phyloP scores from a whole-genome alignment of 495 filamentous ascomycete genomes.

The Mytilinidion resinicola region DNA sequence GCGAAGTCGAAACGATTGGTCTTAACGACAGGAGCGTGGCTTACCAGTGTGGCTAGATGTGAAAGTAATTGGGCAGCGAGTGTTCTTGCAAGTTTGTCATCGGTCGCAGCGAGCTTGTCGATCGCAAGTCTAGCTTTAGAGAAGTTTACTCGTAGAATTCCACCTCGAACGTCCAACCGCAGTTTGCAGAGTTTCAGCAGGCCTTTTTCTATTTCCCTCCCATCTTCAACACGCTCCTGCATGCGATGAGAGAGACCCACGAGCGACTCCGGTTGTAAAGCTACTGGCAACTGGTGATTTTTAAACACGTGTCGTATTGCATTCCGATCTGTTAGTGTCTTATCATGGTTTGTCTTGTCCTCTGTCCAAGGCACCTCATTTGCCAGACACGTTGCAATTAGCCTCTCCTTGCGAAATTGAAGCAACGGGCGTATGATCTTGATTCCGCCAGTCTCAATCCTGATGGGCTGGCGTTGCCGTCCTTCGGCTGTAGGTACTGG shows the following conservation, averaged over 20 bases:
- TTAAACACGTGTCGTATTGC: conserved; percentile 60
- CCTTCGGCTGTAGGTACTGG: background rate
- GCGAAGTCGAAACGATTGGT: background rate
- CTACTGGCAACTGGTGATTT: conserved; percentile 56
- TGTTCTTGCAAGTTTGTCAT: background rate
- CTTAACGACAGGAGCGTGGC: background rate
- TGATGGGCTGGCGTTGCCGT: conserved; percentile 17
- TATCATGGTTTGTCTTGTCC: conserved; percentile 79
- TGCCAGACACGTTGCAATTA: conserved; percentile 66
- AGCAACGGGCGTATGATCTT: conserved; percentile 70
- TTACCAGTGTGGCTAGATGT: background rate
- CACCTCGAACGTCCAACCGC: conserved; percentile 14
- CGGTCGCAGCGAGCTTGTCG: background rate
- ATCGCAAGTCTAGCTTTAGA: conserved; percentile 1
- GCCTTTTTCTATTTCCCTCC: conserved; percentile 24
- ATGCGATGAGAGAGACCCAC: conserved; percentile 46
- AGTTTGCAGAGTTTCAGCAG: conserved; percentile 12
- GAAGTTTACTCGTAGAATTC: conserved; percentile 19
- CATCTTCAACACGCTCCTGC: conserved; percentile 29
- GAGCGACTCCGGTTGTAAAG: conserved; percentile 60
- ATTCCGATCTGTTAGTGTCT: conserved; percentile 71
- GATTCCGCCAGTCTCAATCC: conserved; percentile 63
- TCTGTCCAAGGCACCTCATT: conserved; percentile 67
- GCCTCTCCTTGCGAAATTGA: conserved; percentile 59
- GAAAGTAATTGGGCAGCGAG: background rate